Base-by-base conservation (phyloP, 75 land plant species). In the Selaginella tamariscina region DNA sequence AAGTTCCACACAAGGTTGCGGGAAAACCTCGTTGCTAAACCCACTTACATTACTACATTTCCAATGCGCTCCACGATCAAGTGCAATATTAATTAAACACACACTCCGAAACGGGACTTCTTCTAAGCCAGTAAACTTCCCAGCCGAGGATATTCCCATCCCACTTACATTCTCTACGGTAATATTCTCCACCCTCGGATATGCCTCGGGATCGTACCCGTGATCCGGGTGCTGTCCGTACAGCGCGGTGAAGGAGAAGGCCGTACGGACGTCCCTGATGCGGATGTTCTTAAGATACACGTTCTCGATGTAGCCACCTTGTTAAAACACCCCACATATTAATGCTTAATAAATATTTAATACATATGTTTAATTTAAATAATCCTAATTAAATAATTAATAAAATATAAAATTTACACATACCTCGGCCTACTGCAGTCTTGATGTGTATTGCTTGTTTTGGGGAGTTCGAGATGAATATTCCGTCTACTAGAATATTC, bases 161-260 rank as follows among this genome's bases (percentile, higher is more conserved):
- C 97, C 93, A 2, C 22, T 44, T 20, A 91, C 77, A 71, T 84
- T 78, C 69, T 79, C 73, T 9, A 91, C 63, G 11, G 73, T 74
- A 28, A 88, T 84, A 26, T 64, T 77, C 28, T 84, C 64, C 2
- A 91, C 75, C 1, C 67, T 18, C 27, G 94, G 89, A 26, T 83
- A 71, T 22, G 84, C 93, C 18, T 68, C 65, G 27, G 75, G 88
- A 56, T 86, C 80, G 32, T 77, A 87, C 5, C 56, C 65, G 2
- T 83, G 82, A 59, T 87, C 88, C 24, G 96, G 93, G 56, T 91
- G 92, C 27, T 88, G 86, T 2, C 83, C 85, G 57, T 75, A 85
- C 13, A 70, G 49, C 24, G 87, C 80, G 0, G 81, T 68, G 64
- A 88, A 81, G 66, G 71, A 77, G 62, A 88, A 74, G 15, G 84